Conservation (phyloP, 768 basidiomycete species). For the Galerina marginata region DNA sequence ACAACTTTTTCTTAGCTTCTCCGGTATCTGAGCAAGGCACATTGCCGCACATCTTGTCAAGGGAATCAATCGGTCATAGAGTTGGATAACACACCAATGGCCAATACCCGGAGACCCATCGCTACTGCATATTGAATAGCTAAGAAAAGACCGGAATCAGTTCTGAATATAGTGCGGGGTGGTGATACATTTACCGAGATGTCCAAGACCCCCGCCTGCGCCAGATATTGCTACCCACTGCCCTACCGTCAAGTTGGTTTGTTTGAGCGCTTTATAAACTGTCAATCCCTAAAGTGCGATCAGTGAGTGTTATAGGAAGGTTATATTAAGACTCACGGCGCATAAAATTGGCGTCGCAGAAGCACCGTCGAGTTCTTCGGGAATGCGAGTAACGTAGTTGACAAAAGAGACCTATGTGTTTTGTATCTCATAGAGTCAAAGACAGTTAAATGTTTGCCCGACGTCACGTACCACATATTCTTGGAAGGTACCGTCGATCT, state of each 20-base stretch:
- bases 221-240: slow-evolving; percentile 78
- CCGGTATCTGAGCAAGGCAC: slow-evolving; percentile 70
- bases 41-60: not conserved
- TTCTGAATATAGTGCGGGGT: not conserved
- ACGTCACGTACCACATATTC: slow-evolving; percentile 56
- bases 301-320: not conserved
- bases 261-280: slow-evolving; percentile 80
- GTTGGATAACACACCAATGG: slow-evolving; percentile 39
- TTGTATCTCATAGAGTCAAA: not conserved
- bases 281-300: slow-evolving; percentile 65
- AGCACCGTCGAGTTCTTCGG: slow-evolving; percentile 63
- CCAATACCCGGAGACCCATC: slow-evolving; percentile 74
- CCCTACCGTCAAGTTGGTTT: slow-evolving; percentile 60
- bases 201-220: slow-evolving; percentile 81
- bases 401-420: slow-evolving; percentile 58
- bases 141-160: slow-evolving; percentile 17
- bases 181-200: slow-evolving; percentile 52
- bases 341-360: slow-evolving; percentile 75
- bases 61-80: not conserved
- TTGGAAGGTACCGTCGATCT: slow-evolving; percentile 72
- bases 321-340: slow-evolving; percentile 48
- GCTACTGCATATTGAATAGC: slow-evolving; percentile 81
- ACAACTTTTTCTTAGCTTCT: slow-evolving; percentile 65
- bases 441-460: not conserved
- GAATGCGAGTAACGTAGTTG: slow-evolving; percentile 78